Base-by-base conservation (phyloP, 2,329 filamentous ascomycete genomes). In the Dactylellina cionopaga region DNA sequence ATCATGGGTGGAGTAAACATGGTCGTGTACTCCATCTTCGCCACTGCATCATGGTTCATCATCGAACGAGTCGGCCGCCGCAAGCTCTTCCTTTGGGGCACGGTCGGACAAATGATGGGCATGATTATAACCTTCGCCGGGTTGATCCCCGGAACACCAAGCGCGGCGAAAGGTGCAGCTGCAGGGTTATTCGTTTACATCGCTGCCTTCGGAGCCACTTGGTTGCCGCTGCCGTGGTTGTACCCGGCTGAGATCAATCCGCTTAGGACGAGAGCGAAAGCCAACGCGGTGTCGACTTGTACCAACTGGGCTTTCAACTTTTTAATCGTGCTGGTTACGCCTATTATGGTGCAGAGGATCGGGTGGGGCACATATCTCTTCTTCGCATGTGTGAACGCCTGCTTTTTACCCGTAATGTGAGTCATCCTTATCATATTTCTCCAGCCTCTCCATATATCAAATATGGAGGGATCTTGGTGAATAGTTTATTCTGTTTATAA, bases 1-100 rank as follows among this genome's bases (percentile, higher is more conserved):
- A 81, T 85, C 65, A 79, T 84, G 79, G 82, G 80, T 19, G 79
- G 82, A 49, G 80, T 86, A 39, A 85, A 85, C 79, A 85, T 85
- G 84, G 81, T 85, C 31, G 80, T 85, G n/a, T 86, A 86, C 77
- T 77, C 83, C 44, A 82, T 85, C 66, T 86, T 85, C 70, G 84
- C 85, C 0, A 85, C 83, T 0, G 80, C 85, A 0, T 88, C 88
- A 2, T 86, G 88, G 86, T 87, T 87, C 76, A 81, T 87, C 59
- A 87, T 90, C 35, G 88, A 90, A 79, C 84, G 85, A 1, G 85
- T 89, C 2, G 89, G 89, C 9, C 87, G 90, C 25, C 85, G 90
- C 15, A 85, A 86, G 77, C 84, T 92, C 71, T 92, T 92, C 88
- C 80, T 92, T 15, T 86, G 91, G 74, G 89, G 89, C 58, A 86